Percentiles rank a stretch among this genome's conserved stretches.
These are phyloP conservation scores for Termitomyces sp. DNA, from an alignment of 768 basidiomycete species.

Conservation along the genomic window DNA sequence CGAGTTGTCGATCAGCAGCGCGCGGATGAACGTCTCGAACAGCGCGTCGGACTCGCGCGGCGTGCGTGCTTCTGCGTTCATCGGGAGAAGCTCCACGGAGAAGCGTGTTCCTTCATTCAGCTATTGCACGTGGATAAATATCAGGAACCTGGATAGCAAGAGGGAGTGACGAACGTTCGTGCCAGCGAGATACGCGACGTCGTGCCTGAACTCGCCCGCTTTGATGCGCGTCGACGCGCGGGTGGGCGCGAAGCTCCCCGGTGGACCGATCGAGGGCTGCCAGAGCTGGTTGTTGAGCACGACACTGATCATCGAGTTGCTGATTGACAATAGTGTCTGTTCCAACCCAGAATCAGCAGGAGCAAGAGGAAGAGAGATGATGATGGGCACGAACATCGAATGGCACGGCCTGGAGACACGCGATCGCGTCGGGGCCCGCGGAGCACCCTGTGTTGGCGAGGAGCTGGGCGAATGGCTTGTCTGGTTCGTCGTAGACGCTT, in stretches of 20 bases:
- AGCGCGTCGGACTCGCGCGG: constrained; percentile 32
- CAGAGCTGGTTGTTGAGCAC: constrained; percentile 50
- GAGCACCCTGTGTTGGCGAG: constrained; percentile 40
- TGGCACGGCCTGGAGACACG: constrained; percentile 40
- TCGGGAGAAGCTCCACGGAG: constrained; percentile 41
- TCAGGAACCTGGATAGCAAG: no score
- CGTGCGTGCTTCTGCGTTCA: constrained; percentile 32
- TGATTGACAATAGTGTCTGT: constrained; percentile 42
- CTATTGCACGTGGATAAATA: neutral
- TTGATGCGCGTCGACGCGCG: constrained; percentile 39
- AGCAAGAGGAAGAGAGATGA: neutral
- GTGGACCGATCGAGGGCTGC: constrained; percentile 49
- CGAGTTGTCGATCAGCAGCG: constrained; percentile 45
- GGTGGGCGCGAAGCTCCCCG: constrained; percentile 41
- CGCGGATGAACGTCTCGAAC: constrained; percentile 41
- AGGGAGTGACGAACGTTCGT: constrained; percentile 37
- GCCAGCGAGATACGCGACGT: constrained; percentile 46
- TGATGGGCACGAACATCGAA: constrained; percentile 27
- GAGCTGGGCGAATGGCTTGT: constrained; percentile 42
- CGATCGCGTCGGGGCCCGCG: constrained; percentile 37
- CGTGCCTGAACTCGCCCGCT: constrained; percentile 42
- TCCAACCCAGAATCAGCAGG: neutral
- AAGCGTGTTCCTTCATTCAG: constrained; percentile 29
- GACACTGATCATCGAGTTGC: constrained; percentile 35
- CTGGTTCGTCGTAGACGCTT: constrained; percentile 43